Conservation (phyloP, 2,329 filamentous ascomycete genomes). For the Neophaeococcomyces mojaviensis region DNA sequence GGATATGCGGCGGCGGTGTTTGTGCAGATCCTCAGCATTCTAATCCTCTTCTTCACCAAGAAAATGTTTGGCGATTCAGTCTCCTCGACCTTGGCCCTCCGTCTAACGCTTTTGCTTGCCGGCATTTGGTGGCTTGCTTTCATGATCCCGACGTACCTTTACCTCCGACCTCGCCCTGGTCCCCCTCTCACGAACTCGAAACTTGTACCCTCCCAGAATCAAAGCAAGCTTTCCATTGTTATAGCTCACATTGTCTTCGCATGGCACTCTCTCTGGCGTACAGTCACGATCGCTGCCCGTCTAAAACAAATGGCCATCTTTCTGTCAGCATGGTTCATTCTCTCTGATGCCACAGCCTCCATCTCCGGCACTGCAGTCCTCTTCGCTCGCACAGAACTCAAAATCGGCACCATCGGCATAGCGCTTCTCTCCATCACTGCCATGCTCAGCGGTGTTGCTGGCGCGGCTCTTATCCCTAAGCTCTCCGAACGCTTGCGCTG, state of each 20-base stretch:
- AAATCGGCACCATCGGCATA: conserved; percentile 73
- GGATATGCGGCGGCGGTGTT: conserved; percentile 79
- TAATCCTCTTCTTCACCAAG: conserved; percentile 54
- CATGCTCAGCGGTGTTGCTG: conserved; percentile 69
- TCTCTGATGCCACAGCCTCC: conserved; percentile 84
- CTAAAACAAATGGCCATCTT: conserved; percentile 74
- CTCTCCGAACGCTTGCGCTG: conserved; percentile 61
- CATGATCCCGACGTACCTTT: conserved; percentile 72
- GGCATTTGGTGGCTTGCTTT: conserved; percentile 85
- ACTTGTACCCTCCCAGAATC: neutral
- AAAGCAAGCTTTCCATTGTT: neutral
- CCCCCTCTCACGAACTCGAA: conserved; percentile 47
- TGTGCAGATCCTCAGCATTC: conserved; percentile 70
- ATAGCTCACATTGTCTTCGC: conserved; percentile 4
- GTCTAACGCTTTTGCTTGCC: conserved; percentile 72
- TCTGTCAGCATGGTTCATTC: conserved; percentile 78
- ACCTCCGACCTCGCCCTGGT: conserved; percentile 74
- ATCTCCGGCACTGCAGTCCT: conserved; percentile 85
- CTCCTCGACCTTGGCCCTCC: conserved; percentile 69
- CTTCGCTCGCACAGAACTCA: conserved; percentile 80
- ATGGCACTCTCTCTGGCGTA: conserved; percentile 38
- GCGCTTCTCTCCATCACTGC: conserved; percentile 85
- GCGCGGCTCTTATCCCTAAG: conserved; percentile 76
- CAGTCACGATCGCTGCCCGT: conserved; percentile 58
- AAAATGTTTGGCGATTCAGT: conserved; percentile 41